Evolutionary conservation across 2,329 filamentous ascomycete species (phyloP).

Genomic region (Gaeumannomyces tritici): DNA sequence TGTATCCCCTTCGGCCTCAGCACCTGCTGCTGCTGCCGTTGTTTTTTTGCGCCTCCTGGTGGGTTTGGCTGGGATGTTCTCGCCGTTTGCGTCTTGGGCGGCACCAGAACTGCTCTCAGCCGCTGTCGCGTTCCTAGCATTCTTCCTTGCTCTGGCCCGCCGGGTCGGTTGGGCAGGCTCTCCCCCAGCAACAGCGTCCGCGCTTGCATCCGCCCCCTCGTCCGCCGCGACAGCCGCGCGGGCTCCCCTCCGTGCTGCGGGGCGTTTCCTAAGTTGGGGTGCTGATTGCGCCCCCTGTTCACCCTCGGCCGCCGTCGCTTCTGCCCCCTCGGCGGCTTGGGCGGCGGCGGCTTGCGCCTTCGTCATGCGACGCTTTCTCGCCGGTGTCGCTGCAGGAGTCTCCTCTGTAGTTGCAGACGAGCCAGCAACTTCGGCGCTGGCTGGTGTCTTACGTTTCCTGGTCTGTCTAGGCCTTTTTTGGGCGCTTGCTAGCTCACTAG

Average conservation of each 20-base stretch:
- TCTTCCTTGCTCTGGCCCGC: neutral
- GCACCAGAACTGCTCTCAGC: constrained; percentile 9
- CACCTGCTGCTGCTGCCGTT: neutral
- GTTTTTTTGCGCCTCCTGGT: constrained; percentile 5
- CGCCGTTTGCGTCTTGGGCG: constrained; percentile 8
- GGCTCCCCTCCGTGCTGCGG: neutral
- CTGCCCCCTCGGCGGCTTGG: neutral
- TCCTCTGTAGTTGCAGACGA: neutral
- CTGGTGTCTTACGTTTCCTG: neutral
- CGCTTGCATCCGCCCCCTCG: neutral
- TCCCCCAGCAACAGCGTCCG: neutral
- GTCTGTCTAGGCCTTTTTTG: neutral
- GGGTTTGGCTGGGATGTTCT: neutral
- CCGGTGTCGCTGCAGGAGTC: neutral
- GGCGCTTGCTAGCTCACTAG: neutral
- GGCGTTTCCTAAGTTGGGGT: neutral
- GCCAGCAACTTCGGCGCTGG: neutral
- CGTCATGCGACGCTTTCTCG: neutral
- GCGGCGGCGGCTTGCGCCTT: neutral
- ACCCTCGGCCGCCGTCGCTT: neutral
- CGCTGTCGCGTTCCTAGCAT: neutral
- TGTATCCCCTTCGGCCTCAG: neutral
- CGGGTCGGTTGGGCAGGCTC: neutral
- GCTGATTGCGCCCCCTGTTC: neutral
- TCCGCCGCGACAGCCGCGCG: neutral